These are phyloP conservation scores for Volutella citrinella DNA, from an alignment of 2,329 filamentous ascomycete genomes.

Conservation along the genomic window DNA sequence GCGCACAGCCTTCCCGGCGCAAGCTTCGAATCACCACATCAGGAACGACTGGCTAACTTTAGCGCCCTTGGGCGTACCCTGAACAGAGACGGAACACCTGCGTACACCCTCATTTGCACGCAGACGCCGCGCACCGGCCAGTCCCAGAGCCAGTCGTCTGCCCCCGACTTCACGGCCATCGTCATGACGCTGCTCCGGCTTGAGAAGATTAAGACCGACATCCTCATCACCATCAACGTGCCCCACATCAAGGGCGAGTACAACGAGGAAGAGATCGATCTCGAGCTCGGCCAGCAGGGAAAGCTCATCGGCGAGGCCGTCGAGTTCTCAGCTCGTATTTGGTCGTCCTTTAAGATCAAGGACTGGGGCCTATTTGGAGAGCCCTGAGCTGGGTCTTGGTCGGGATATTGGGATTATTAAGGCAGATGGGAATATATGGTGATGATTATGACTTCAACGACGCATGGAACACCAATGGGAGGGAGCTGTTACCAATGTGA, in stretches of 20 bases:
- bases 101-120: constrained; percentile 69
- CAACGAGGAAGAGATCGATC: constrained; percentile 67
- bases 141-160: constrained; percentile 33
- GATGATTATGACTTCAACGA: no score
- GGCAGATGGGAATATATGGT: no score
- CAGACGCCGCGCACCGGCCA: constrained; percentile 44
- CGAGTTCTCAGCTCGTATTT: constrained; percentile 65
- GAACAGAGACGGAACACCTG: constrained; percentile 46
- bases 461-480: no score
- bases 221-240: constrained; percentile 84
- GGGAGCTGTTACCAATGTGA: no score
- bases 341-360: constrained; percentile 72
- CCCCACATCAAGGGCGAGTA: constrained; percentile 77
- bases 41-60: no score
- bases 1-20: no score
- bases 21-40: no score
- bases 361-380: constrained; percentile 73
- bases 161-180: constrained; percentile 67
- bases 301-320: constrained; percentile 66
- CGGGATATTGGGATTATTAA: not conserved
- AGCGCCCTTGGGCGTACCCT: no score
- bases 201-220: constrained; percentile 71
- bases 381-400: constrained; percentile 10
- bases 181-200: constrained; percentile 76
- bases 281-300: constrained; percentile 62